These are phyloP conservation scores for Aegilops speltoides DNA, from an alignment of 176 grass and related monocot genomes.

Conservation along the genomic window DNA sequence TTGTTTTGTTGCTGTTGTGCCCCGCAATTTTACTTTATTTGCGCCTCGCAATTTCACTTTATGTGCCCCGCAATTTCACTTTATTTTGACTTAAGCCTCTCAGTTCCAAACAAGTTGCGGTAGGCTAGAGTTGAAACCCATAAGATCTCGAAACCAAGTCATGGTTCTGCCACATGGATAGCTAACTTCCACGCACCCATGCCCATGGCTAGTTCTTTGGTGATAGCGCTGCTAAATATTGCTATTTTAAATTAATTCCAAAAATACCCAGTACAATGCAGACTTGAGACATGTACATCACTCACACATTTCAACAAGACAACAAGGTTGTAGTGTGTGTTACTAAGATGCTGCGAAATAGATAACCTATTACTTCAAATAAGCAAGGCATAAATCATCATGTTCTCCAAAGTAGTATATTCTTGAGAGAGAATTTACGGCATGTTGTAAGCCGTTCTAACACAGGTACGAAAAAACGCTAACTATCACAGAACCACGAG, in stretches of 20 bases:
- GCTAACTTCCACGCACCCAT: no score
- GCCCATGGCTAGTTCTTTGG: no score
- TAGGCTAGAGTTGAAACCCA: no score
- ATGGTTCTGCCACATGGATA: no score
- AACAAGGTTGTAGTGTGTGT: background rate
- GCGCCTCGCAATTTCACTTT: no score
- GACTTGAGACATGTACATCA: background rate
- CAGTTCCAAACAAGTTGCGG: no score
- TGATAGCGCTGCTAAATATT: background rate
- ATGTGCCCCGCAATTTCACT: no score
- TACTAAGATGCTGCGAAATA: background rate
- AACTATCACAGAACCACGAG: background rate
- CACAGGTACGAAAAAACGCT: background rate
- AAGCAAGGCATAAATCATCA: background rate
- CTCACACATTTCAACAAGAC: background rate
- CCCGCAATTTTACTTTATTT: background rate
- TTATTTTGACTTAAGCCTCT: no score
- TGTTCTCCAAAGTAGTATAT: constrained; percentile 2
- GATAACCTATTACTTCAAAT: constrained; percentile 15
- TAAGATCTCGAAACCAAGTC: no score
- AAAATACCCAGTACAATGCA: background rate
- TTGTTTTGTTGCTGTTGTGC: background rate
- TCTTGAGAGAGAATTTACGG: constrained; percentile 17
- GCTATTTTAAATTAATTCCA: background rate
- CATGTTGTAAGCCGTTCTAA: background rate